A percentile compares a stretch with the other conserved stretches of the same genome.
These are phyloP conservation scores for Paracamarosporium sp. DNA, from an alignment of 2,329 filamentous ascomycete genomes.

Conservation along the genomic window DNA sequence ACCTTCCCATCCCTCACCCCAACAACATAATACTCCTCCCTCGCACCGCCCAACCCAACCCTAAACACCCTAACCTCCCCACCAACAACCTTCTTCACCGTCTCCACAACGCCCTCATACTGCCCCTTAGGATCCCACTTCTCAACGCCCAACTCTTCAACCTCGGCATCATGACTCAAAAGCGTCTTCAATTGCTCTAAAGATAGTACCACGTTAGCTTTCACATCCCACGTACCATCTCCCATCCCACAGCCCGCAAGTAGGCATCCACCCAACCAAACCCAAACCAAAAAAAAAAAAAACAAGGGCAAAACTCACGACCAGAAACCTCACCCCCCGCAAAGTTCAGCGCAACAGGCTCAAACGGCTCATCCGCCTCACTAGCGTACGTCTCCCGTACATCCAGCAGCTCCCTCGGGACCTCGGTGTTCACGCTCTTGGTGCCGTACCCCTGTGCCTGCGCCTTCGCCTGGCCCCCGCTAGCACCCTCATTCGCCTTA, in stretches of 20 bases:
- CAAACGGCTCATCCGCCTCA: slow-evolving; percentile 87
- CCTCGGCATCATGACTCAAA: slow-evolving; percentile 64
- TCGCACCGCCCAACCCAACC: slow-evolving; percentile 67
- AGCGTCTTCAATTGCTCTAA: slow-evolving; percentile 74
- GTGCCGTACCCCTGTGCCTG: slow-evolving; percentile 40
- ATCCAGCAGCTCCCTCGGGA: slow-evolving; percentile 58
- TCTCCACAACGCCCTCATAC: slow-evolving; percentile 73
- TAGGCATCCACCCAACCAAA: no score
- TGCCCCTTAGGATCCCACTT: slow-evolving; percentile 77
- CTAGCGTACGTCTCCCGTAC: slow-evolving; percentile 73
- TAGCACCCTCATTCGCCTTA: slow-evolving; percentile 78
- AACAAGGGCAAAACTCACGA: slow-evolving; percentile 46
- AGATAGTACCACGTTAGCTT: slow-evolving; percentile 16
- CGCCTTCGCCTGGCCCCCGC: slow-evolving; percentile 34
- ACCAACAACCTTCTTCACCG: slow-evolving; percentile 69
- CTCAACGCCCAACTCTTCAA: slow-evolving; percentile 70
- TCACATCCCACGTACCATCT: neutral
- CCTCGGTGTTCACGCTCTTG: slow-evolving; percentile 55
- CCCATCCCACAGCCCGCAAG: neutral
- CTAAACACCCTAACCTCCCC: slow-evolving; percentile 79
- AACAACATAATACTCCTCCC: slow-evolving; percentile 82
- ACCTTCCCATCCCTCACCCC: slow-evolving; percentile 67
- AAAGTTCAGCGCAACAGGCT: slow-evolving; percentile 73
- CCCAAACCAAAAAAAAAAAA: neutral
- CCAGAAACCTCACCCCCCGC: slow-evolving; percentile 63